Base-by-base conservation (phyloP, 1,284 basidiomycete species). In the Pseudomicrostroma phylloplanum region DNA sequence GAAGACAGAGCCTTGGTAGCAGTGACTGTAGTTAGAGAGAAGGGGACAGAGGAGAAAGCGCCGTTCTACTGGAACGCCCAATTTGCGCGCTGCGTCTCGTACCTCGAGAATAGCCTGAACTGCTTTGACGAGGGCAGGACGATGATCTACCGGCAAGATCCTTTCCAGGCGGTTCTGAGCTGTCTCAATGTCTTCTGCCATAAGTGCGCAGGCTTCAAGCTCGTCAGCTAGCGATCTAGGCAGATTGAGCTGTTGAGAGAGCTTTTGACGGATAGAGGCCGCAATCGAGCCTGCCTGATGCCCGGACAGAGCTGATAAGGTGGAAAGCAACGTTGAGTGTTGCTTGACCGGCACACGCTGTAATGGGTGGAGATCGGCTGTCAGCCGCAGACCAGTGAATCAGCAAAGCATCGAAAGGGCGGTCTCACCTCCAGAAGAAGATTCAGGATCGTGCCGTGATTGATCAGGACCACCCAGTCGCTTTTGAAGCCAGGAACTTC, bases 1-100 rank as follows among this genome's bases (percentile, higher is more conserved):
- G 56, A 89, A 82, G 23, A 91, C 82, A 0, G 89, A 90, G 59
- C 88, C 85, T 54, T 85, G 86, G 82, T 89, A 90, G 69, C 86
- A 83, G 0, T 81, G 78, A 67, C 85, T 85, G 66, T 76, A 78
- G 59, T 78, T 72, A 85, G 90, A 87, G 40, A 81, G 67, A 42
- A 91, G 80, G 0, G 90, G 90, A 63, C 85, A 84, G 75, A 92
- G 86, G 51, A 83, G 81, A 60, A 91, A 84, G 0, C 83, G 82
- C 19, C 85, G 81, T 15, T 82, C 81, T 2, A 25, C 51, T 21
- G 51, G 46, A 15, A 90, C 85, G 0, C 89, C 89, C 1, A 88
- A 84, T 1, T 84, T 81, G 17, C 76, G 77, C 8, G 88, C 86
- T 56, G 85, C 85, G 41, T 85, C 83, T n/a, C 89, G 82, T 0